A percentile compares a stretch with the other conserved stretches of the same genome.
Evolutionary conservation across 768 basidiomycete species (phyloP).

Genomic region (Phylloporus arenicola): DNA sequence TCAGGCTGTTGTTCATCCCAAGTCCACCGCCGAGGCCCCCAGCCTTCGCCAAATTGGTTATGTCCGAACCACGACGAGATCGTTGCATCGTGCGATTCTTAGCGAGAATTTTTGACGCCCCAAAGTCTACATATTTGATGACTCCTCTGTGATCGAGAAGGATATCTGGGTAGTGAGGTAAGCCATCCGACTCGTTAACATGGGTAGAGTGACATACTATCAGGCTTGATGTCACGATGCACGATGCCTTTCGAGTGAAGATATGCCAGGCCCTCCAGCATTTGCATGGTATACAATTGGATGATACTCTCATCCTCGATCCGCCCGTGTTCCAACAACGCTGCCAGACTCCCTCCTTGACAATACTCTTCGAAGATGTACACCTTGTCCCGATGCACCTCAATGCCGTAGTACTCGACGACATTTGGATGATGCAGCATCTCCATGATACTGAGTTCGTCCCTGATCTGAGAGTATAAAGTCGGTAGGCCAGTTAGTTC

Average conservation of each 20-base stretch:
- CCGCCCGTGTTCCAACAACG: slow-evolving; percentile 84
- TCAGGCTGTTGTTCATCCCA: slow-evolving; percentile 78
- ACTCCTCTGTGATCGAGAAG: slow-evolving; percentile 84
- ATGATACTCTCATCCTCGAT: slow-evolving; percentile 97
- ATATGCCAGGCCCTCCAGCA: slow-evolving; percentile 91
- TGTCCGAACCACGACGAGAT: slow-evolving; percentile 54
- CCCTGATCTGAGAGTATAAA: slow-evolving; percentile 87
- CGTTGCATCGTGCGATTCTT: slow-evolving; percentile 80
- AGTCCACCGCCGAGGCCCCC: slow-evolving; percentile 35
- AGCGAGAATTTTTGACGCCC: slow-evolving; percentile 92
- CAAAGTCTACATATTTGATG: slow-evolving; percentile 97
- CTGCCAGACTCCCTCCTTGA: slow-evolving; percentile 88
- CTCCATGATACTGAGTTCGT: slow-evolving; percentile 97
- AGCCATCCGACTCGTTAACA: slow-evolving; percentile 4
- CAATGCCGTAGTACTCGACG: slow-evolving; percentile 98
- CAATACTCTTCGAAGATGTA: slow-evolving; percentile 99
- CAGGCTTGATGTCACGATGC: slow-evolving; percentile 97
- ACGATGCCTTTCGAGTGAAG: slow-evolving; percentile 89
- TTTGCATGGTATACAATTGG: slow-evolving; percentile 94
- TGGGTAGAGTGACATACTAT: slow-evolving; percentile 60
- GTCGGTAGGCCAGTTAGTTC: slow-evolving; percentile 85
- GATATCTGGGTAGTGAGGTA: slow-evolving; percentile 60
- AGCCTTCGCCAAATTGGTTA: slow-evolving; percentile 28
- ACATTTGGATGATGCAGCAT: slow-evolving; percentile 96
- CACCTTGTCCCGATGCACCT: slow-evolving; percentile 97